Evolutionary conservation across 495 filamentous ascomycete species (phyloP), one percentile per base, ranked within the genome.

Genomic region (Penicillium malachiteum): DNA sequence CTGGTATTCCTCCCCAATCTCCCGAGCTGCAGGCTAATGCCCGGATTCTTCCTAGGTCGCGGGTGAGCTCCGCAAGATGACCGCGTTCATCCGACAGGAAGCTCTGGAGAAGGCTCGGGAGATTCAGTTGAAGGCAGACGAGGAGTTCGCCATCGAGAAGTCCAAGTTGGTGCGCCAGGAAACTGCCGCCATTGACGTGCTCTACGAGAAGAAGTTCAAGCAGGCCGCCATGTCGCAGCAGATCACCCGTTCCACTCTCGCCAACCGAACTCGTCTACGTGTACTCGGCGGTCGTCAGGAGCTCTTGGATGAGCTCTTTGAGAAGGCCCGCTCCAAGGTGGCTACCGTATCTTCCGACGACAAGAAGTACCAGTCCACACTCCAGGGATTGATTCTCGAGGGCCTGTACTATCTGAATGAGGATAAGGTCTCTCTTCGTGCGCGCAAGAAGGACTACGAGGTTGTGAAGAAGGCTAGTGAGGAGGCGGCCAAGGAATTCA

Each of bases 81-180:
- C 95, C 43, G 91, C 92, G 71, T 99, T 99, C 88, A 99, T 99
- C 85, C 88, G 88, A 70, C 92, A 97, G 78, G 95, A 99, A 82
- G 95, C 95, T 21, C 78, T 86, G 37, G 95, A 99, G 71, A 99
- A 99, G 78, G 91, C 92, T 62, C 85, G 85, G 67, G 95, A 99
- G 73, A 97, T 99, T 77, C 81, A 90, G 59, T 84, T 97, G 75
- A 97, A 97, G 75, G 95, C 95, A 72, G 90, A 97, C 75, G 92
- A 97, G 71, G 95, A 99, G 72, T 96, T 97, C 73, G 87, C 89
- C 60, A 97, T 96, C 68, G 95, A 97, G 71, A 97, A 97, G 76
- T 92, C 92, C 48, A 96, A 96, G 81, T 91, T 99, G 38, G 93
- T 97, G 56, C 93, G 89, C 70, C 84, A 92, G 71, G 95, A 97